Evolutionary conservation across 352 stramenopile genomes (phyloP).

Genomic region (Phytophthora gonapodyides): DNA sequence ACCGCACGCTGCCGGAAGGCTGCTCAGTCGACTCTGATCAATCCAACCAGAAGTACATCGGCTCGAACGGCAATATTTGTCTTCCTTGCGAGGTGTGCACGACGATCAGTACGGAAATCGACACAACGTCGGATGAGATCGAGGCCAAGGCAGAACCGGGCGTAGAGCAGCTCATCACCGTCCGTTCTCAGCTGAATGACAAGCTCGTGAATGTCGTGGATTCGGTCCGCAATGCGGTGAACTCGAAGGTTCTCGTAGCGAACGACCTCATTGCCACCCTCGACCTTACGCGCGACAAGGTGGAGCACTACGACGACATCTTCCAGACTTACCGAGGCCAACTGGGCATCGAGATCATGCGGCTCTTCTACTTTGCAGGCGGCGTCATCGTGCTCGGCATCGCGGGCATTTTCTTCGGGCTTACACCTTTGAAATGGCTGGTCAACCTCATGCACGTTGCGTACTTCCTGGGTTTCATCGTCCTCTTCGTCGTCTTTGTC

Average conservation of each 20-base stretch:
- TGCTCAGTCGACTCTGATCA: constrained; percentile 33
- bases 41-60: constrained; percentile 20
- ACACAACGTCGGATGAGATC: constrained; percentile 39
- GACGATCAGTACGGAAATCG: constrained; percentile 44
- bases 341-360: constrained; percentile 45
- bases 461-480: constrained; percentile 66
- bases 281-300: constrained; percentile 24
- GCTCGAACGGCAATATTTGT: constrained; percentile 35
- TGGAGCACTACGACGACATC: constrained; percentile 33
- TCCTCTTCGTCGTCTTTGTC: constrained; percentile 59
- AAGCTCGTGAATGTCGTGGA: constrained; percentile 43
- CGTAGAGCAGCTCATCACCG: constrained; percentile 36
- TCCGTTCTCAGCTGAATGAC: constrained; percentile 37
- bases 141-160: constrained; percentile 40
- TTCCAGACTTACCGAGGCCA: constrained; percentile 45
- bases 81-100: constrained; percentile 49
- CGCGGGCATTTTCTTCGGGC: constrained; percentile 60
- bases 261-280: constrained; percentile 36
- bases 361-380: constrained; percentile 50
- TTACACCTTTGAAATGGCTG: constrained; percentile 53
- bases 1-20: constrained; percentile 41
- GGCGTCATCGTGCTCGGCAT: constrained; percentile 47
- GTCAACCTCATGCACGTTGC: constrained; percentile 70
- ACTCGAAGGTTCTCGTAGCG: constrained; percentile 34
- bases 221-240: constrained; percentile 43